phyloP scores from a whole-genome alignment of 257 asterid species.

The Primulina huaijiensis region DNA sequence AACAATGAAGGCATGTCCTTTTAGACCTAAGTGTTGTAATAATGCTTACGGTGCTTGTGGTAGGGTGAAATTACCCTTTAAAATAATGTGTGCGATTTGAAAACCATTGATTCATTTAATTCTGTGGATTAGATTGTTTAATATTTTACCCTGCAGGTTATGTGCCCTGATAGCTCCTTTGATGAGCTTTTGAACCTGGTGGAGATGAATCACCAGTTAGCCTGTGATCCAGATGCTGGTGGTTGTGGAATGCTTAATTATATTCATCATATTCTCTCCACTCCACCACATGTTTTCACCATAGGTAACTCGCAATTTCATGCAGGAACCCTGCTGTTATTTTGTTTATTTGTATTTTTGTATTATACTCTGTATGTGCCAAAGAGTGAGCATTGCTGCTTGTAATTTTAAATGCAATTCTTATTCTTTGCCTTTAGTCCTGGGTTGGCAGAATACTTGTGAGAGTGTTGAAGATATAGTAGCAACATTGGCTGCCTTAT shows the following conservation, averaged over 20 bases:
- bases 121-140: conserved; percentile 16
- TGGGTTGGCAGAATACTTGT: conserved; percentile 94
- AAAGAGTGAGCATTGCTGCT: not conserved
- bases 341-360: not conserved
- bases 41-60: conserved; percentile 7
- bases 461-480: conserved; percentile 77
- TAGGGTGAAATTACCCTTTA: conserved; percentile 15
- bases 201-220: conserved; percentile 93
- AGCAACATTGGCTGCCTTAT: conserved; percentile 68
- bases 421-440: conserved; percentile 47
- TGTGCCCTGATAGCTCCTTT: conserved; percentile 76
- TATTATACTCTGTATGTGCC: conserved; percentile 12
- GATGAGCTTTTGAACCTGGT: conserved; percentile 79
- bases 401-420: conserved; percentile 16
- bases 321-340: conserved; percentile 14
- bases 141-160: conserved; percentile 49
- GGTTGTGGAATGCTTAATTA: conserved; percentile 89
- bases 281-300: conserved; percentile 82
- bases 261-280: conserved; percentile 80
- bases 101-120: conserved; percentile 21
- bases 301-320: conserved; percentile 45
- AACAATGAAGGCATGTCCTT: conserved; percentile 71
- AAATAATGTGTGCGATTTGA: conserved; percentile 16
- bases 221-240: conserved; percentile 83
- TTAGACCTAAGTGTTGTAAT: conserved; percentile 11